Conservation (phyloP, 2,329 filamentous ascomycete genomes). For the Hymenoscyphus occultus region DNA sequence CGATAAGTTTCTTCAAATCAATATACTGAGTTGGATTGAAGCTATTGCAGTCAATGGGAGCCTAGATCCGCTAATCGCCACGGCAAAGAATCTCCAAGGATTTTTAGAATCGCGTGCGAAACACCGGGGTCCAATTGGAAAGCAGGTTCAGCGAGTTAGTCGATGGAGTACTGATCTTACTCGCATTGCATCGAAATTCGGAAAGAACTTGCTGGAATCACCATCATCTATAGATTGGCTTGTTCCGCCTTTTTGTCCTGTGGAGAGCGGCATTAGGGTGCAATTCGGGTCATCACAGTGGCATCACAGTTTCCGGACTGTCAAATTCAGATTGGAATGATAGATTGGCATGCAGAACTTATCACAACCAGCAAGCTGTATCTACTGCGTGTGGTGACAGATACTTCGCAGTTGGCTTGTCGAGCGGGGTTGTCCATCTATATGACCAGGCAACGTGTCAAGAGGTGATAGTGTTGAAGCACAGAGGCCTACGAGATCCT, state of each 20-base stretch:
- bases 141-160: conserved; percentile 28
- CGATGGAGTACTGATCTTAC: conserved; percentile 26
- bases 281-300: conserved; percentile 5
- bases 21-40: conserved; percentile 36
- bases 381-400: neutral
- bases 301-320: neutral
- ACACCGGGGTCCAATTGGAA: conserved; percentile 19
- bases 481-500: too few species aligned
- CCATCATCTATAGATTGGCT: conserved; percentile 18
- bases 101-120: conserved; percentile 25
- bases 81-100: conserved; percentile 29
- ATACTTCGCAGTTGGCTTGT: too few species aligned
- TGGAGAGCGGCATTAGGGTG: neutral
- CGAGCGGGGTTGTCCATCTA: too few species aligned
- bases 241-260: conserved; percentile 17
- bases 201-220: neutral
- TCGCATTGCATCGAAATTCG: conserved; percentile 13
- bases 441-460: too few species aligned
- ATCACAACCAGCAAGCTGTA: neutral
- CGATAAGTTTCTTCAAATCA: conserved; percentile 30
- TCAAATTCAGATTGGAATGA: neutral
- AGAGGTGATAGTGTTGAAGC: too few species aligned
- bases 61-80: conserved; percentile 26
- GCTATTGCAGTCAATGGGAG: conserved; percentile 25
- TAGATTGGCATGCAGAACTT: neutral